Base-by-base conservation (phyloP, 1,284 basidiomycete genomes). In the Lentinula novae-zelandiae region DNA sequence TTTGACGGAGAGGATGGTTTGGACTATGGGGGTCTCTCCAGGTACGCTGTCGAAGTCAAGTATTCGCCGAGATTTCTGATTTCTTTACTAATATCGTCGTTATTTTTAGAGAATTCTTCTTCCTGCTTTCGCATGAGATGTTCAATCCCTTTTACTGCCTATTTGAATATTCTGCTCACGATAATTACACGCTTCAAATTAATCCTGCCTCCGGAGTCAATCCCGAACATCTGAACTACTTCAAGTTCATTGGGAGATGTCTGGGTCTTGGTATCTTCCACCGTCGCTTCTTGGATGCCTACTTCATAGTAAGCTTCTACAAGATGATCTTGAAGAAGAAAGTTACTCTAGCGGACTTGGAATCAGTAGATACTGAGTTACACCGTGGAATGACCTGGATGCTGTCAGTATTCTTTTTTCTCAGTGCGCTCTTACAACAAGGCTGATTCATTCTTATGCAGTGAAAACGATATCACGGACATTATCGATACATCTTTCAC, bases 291-390 rank as follows among this genome's bases (percentile, higher is more conserved):
- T 78, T 97, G 65, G 95, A 97, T 69, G 95, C 95, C 36, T 96
- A 96, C 82, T 97, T 97, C 70, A 96, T 97, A 66, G 92, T 94
- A 69, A 93, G 91, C 68, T 96, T 97, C 79, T 97, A 97, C 84
- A 97, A 97, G 80, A 97, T 97, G 95, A 96, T 95, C 60, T 71
- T 95, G 69, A 92, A 89, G 78, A 95, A 95, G 81, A 94, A 93
- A 75, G 92, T 95, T 39, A 87, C 87, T 0, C 73, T 95, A 27
- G 82, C 87, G 22, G 93, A 95, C 75, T 75, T 96, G 70, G 93
- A 95, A 76, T 89, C 86, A 70, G 92, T 95, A 33, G 93, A 95
- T 76, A 89, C 86, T 5, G 92, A 93, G 72, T 80, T 97, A 62
- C 88, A 93, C 74, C 85, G 94, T 57, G 93, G 93, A 66, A 81